Percentiles rank a stretch among this genome's conserved stretches.
phyloP scores from a whole-genome alignment of 306 rosid species.

The Senna tora region DNA sequence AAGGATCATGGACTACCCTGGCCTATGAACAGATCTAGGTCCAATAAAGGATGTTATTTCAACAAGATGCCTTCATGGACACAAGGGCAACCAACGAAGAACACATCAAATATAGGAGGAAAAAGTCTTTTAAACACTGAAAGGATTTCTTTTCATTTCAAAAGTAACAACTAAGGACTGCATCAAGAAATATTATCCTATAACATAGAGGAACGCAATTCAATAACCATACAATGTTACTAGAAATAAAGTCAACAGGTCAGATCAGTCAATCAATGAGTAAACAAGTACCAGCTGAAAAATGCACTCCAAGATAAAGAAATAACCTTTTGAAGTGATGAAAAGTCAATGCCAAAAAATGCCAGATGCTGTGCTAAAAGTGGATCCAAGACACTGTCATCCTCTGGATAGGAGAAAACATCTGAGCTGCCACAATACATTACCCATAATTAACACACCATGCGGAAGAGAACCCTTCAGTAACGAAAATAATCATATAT shows the following conservation, averaged over 20 bases:
- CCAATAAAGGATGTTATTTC: neutral
- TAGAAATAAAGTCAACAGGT: slow-evolving; percentile 1
- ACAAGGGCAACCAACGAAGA: neutral
- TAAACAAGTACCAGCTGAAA: slow-evolving; percentile 1
- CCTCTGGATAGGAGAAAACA: slow-evolving; percentile 95
- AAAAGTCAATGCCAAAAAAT: slow-evolving; percentile 93
- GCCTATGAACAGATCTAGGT: neutral
- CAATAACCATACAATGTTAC: neutral
- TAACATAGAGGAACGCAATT: slow-evolving; percentile 8
- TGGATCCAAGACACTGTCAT: slow-evolving; percentile 89
- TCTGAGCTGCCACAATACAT: slow-evolving; percentile 93
- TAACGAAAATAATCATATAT: neutral
- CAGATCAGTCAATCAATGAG: neutral
- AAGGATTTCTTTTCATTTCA: neutral
- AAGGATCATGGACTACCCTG: no score
- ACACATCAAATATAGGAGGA: neutral
- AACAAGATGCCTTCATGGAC: slow-evolving; percentile 7
- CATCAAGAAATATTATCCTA: neutral
- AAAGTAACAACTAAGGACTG: neutral
- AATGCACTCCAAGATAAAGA: slow-evolving; percentile 28
- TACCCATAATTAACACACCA: slow-evolving; percentile 53
- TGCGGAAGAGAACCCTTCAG: slow-evolving; percentile 15
- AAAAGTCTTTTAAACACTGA: neutral
- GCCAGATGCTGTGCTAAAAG: slow-evolving; percentile 87
- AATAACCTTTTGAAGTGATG: slow-evolving; percentile 89